Percentiles rank a stretch among this genome's conserved stretches.
phyloP scores from a whole-genome alignment of 306 rosid species.

The Rosa rugosa region DNA sequence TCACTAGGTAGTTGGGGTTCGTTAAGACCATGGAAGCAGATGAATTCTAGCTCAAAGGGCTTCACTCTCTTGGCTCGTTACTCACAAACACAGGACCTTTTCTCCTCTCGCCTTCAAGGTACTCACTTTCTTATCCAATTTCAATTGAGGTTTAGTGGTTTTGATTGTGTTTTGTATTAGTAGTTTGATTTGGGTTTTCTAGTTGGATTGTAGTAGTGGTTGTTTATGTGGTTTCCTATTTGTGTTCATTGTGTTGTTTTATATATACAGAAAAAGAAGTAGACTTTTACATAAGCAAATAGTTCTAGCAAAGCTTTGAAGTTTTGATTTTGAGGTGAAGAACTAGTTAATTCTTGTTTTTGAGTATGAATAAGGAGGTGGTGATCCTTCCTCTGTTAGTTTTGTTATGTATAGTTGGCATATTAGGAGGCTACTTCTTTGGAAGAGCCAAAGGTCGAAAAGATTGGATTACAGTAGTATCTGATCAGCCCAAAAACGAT shows the following conservation, averaged over 20 bases:
- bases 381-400: neutral
- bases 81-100: slow-evolving; percentile 69
- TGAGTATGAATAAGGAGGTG: neutral
- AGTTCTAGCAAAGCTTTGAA: neutral
- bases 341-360: neutral
- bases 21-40: slow-evolving; percentile 25
- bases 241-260: neutral
- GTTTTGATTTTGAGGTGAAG: neutral
- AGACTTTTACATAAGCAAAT: neutral
- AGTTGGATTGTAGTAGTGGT: neutral
- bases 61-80: slow-evolving; percentile 67
- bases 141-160: neutral
- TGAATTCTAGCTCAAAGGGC: slow-evolving; percentile 27
- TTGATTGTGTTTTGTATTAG: neutral
- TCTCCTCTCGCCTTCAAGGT: slow-evolving; percentile 83
- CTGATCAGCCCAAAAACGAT: neutral
- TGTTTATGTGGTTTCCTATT: neutral
- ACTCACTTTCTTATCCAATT: neutral
- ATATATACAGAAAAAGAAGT: neutral
- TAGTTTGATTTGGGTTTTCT: neutral
- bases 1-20: slow-evolving; percentile 19
- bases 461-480: neutral
- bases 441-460: neutral
- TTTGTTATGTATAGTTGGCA: neutral
- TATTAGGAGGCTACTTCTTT: neutral